These are phyloP conservation scores for Neopestalotiopsis sp. DNA, from an alignment of 2,329 filamentous ascomycete genomes.

Conservation along the genomic window DNA sequence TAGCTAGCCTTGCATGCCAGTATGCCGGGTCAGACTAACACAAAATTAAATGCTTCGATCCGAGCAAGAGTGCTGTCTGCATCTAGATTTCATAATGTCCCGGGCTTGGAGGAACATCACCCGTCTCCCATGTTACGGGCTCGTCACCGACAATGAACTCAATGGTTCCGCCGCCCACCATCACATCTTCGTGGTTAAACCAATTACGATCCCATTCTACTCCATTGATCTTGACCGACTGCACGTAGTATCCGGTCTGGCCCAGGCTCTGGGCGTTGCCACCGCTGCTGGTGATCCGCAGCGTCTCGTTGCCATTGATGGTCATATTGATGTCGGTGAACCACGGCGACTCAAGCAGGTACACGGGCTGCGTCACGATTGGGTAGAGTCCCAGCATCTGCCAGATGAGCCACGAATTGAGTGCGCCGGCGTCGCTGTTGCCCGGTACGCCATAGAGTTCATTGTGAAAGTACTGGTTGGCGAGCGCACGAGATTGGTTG, in stretches of 20 bases:
- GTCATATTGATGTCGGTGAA: slow-evolving; percentile 34
- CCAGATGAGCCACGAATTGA: slow-evolving; percentile 56
- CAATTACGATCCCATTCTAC: slow-evolving; percentile 11
- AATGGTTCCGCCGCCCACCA: slow-evolving; percentile 18
- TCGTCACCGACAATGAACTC: slow-evolving; percentile 15
- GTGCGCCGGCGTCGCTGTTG: slow-evolving; percentile 50
- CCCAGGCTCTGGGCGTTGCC: background rate
- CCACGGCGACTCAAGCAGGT: slow-evolving; percentile 50
- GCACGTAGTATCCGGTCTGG: slow-evolving; percentile 7
- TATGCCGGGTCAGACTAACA: background rate
- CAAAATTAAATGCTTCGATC: background rate
- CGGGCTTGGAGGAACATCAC: slow-evolving; percentile 17
- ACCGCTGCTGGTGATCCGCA: slow-evolving; percentile 11
- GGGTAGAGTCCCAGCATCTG: slow-evolving; percentile 55
- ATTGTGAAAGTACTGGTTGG: slow-evolving; percentile 46
- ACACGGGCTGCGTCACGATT: slow-evolving; percentile 50
- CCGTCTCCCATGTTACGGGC: slow-evolving; percentile 15
- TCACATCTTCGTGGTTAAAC: slow-evolving; percentile 17
- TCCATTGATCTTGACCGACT: slow-evolving; percentile 13
- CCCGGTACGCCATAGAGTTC: slow-evolving; percentile 45
- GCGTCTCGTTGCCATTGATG: slow-evolving; percentile 12
- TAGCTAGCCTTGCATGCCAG: background rate
- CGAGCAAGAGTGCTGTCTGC: background rate
- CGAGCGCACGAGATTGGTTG: slow-evolving; percentile 37
- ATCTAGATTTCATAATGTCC: slow-evolving; percentile 16